Evolutionary conservation across 768 basidiomycete genomes (phyloP), one percentile per base, ranked within the genome.

Genomic region (Pleurotus citrinopileatus): DNA sequence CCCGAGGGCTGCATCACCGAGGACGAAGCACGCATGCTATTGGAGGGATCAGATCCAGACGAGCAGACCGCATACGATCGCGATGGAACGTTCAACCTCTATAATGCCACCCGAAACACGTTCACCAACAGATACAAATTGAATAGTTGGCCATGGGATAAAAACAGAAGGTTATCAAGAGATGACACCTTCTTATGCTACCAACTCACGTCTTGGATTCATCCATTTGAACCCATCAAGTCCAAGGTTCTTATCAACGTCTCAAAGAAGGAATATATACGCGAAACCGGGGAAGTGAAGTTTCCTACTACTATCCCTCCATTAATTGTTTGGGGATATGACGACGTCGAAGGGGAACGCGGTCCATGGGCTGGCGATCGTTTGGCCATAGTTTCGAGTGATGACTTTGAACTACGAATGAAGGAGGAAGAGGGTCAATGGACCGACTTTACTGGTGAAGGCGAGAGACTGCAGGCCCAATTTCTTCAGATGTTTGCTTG

Each of bases 1-100:
- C 57, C 54, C 5, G 56, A 57, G n/a, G 59, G 57, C 28, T 25
- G 57, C 37, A 29, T 58, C 25, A 50, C 59, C 8, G 17, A 37
- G 15, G 28, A 50, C n/a, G 53, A 56, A 22, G 13, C 6, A 13
- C 29, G 6, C 29, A 6, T 6, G 7, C 13, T 32, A 13, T 32
- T 6, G 29, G 29, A n/a, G 17, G 38, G 38, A 9, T 19, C 17
- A 19, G 12, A 40, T 40, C 13, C 17, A 12, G 17, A 34, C 32
- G 9, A 9, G 32, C 9, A 34, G 32, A n/a, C 32, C 32, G n/a
- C 32, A 34, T 34, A 10, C 32, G 9, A n/a, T 34, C 32, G 32
- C 32, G n/a, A 10, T n/a, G 10, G 32, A 34, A 34, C 10, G 19
- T 40, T 40, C 29, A 32, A 32, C 13, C 29, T 40, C 17, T 19